Evolutionary conservation across 2,329 filamentous ascomycete species (phyloP), one percentile per base, ranked within the genome.

Genomic region (Juglanconis juglandina): DNA sequence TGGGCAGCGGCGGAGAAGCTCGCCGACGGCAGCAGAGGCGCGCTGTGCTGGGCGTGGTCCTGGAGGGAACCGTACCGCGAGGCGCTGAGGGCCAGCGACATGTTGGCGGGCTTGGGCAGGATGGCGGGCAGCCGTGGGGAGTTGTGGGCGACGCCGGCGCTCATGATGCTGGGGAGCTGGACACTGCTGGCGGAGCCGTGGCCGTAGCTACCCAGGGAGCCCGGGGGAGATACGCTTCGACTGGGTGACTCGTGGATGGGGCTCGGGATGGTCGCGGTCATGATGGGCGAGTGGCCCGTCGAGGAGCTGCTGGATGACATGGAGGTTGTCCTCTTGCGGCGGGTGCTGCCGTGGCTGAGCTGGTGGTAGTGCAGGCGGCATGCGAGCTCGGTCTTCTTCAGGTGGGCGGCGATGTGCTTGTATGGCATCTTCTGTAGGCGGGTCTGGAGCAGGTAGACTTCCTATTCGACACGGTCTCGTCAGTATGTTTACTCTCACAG

Each of bases 281-380:
- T 72, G 65, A 80, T 71, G 7, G 84, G 80, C 14, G 85, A 83
- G 69, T 80, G 77, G 51, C 78, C 68, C 58, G 71, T 77, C 14
- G 75, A 76, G 63, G 85, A 86, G n/a, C 84, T 86, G 42, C 81
- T 82, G 2, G 87, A 88, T 3, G 87, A 88, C 62, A 88, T 81
- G 14, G 90, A 93, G 33, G 85, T 83, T 62, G 86, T 88, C 62
- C 90, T 85, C 81, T 91, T 91, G 72, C 90, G 88, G 68, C 90
- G 87, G 76, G 90, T 91, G 78, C 85, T 91, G 61, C 90, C 90
- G 72, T 92, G 90, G 65, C 88, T 92, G 64, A 95, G 83, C 71
- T 95, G 91, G 70, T 96, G 91, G 72, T 91, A 94, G 75, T 95
- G 91, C 64, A 96, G 83, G 64, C 91, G 90, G 77, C 91, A 96